Percentiles rank a stretch among this genome's conserved stretches.
phyloP scores from a whole-genome alignment of 441 rosid species.

The Gossypium gossypioides region DNA sequence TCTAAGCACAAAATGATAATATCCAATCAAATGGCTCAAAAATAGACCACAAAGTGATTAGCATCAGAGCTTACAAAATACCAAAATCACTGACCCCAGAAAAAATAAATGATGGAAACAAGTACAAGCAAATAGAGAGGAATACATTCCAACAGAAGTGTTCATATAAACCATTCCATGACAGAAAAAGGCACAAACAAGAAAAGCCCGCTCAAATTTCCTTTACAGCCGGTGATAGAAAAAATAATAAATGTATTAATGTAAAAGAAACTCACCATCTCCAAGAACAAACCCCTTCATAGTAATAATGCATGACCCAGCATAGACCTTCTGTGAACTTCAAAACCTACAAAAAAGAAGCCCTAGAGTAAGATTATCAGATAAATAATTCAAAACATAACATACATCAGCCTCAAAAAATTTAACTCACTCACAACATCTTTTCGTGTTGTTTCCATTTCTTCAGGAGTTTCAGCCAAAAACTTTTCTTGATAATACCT shows the following conservation, averaged over 20 bases:
- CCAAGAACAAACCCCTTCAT: conserved; percentile 98
- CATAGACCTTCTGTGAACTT: conserved; percentile 86
- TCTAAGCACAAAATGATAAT: neutral
- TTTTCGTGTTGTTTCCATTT: conserved; percentile 58
- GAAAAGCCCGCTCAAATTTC: neutral
- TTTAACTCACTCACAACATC: conserved; percentile 68
- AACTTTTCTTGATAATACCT: conserved; percentile 89
- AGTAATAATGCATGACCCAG: conserved; percentile 94
- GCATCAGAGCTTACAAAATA: neutral
- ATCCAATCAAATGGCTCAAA: neutral
- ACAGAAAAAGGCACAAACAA: neutral
- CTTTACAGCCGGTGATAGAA: neutral
- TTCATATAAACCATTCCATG: neutral
- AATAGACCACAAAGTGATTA: neutral
- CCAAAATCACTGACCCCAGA: neutral
- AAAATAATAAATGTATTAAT: conserved; percentile 1
- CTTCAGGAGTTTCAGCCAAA: conserved; percentile 46
- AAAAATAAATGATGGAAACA: neutral
- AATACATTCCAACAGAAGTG: neutral
- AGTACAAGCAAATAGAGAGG: neutral
- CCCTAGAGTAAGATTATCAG: conserved; percentile 16
- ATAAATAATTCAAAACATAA: conserved; percentile 4
- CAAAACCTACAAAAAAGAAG: conserved; percentile 44
- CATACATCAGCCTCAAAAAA: neutral
- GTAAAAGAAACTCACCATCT: conserved; percentile 59